These are phyloP conservation scores for Citrullus amarus DNA, from an alignment of 306 rosid species.

Conservation along the genomic window DNA sequence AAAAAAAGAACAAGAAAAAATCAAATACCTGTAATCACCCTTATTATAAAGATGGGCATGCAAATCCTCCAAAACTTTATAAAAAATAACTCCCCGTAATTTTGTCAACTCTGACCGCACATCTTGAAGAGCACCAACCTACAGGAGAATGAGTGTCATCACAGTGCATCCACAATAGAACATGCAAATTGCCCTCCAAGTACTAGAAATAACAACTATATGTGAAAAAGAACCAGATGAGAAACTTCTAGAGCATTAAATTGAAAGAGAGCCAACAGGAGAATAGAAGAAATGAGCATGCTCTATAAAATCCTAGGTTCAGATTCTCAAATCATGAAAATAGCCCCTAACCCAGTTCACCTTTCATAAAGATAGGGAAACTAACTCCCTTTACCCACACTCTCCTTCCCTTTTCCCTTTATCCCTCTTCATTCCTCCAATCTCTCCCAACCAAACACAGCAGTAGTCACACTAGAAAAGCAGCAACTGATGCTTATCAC, in stretches of 20 bases:
- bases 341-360: background rate
- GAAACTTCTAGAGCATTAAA: background rate
- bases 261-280: background rate
- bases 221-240: background rate
- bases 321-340: background rate
- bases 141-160: conserved; percentile 18
- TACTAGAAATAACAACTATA: background rate
- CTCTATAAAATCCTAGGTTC: background rate
- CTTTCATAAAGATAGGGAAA: background rate
- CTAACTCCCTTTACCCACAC: background rate
- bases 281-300: background rate
- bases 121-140: conserved; percentile 99
- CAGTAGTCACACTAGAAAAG: background rate
- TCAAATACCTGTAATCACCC: conserved; percentile 84
- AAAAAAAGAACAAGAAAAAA: background rate
- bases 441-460: background rate
- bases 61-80: conserved; percentile 85
- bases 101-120: conserved; percentile 92
- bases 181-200: conserved; percentile 6
- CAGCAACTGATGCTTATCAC: background rate
- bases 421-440: background rate
- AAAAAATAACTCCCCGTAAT: conserved; percentile 79
- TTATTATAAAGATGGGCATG: conserved; percentile 90
- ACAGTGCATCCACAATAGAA: background rate
- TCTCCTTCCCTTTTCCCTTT: background rate